Percentiles rank a stretch among this genome's conserved stretches.
These are phyloP conservation scores for Kwoniella mangroviensis DNA, from an alignment of 768 basidiomycete genomes.

Conservation along the genomic window DNA sequence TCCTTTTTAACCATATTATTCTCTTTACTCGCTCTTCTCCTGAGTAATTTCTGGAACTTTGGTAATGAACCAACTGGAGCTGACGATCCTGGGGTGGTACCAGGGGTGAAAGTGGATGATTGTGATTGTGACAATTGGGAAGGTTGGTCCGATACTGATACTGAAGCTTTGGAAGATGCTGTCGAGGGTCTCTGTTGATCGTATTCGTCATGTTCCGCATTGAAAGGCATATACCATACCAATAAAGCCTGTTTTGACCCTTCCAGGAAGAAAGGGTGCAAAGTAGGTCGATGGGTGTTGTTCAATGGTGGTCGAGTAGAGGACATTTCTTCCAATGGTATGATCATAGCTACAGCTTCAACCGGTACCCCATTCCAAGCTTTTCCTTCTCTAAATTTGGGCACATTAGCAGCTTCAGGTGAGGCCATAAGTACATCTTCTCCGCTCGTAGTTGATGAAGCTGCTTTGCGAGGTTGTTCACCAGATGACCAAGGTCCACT, in stretches of 20 bases:
- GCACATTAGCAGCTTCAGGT: background rate
- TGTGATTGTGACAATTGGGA: slow-evolving; percentile 4
- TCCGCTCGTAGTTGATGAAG: slow-evolving; percentile 15
- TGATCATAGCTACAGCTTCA: slow-evolving; percentile 56
- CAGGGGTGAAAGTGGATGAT: background rate
- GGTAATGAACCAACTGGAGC: slow-evolving; percentile 33
- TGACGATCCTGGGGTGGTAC: background rate
- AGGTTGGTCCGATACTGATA: slow-evolving; percentile 25
- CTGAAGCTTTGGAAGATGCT: slow-evolving; percentile 27
- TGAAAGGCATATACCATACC: slow-evolving; percentile 75
- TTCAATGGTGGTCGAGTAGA: slow-evolving; percentile 1
- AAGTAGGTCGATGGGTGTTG: slow-evolving; percentile 11
- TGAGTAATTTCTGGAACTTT: slow-evolving; percentile 51
- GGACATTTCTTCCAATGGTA: slow-evolving; percentile 42
- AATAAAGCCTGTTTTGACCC: slow-evolving; percentile 62
- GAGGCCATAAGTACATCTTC: slow-evolving; percentile 10
- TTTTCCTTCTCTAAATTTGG: slow-evolving; percentile 42
- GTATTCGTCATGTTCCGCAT: slow-evolving; percentile 39
- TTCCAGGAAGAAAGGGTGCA: slow-evolving; percentile 18
- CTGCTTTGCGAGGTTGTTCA: slow-evolving; percentile 7
- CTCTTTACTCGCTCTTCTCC: slow-evolving; percentile 46
- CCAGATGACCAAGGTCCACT: slow-evolving; percentile 19
- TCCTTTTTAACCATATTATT: slow-evolving; percentile 30
- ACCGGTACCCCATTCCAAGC: slow-evolving; percentile 54
- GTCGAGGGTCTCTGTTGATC: slow-evolving; percentile 28